Percentiles rank a stretch among this genome's conserved stretches.
Conservation (phyloP, 768 basidiomycete genomes). For the Infundibulicybe gibba region DNA sequence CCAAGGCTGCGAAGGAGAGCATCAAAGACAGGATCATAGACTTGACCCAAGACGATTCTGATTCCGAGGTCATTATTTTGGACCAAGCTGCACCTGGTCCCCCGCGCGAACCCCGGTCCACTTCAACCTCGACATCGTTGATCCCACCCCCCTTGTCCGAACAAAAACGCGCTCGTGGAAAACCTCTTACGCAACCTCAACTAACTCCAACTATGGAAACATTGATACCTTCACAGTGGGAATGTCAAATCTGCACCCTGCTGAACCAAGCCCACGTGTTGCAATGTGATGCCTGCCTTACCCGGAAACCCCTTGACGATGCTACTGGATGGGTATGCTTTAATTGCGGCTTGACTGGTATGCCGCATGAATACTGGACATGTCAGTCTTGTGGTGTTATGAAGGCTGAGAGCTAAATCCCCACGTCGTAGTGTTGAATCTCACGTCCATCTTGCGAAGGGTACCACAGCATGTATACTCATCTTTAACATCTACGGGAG, state of each 20-base stretch:
- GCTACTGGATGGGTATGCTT: slow-evolving; percentile 60
- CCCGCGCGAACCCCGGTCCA: no score
- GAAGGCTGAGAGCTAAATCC: slow-evolving; percentile 38
- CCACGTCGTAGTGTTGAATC: no score
- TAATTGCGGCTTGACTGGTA: slow-evolving; percentile 59
- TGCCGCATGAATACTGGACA: slow-evolving; percentile 67
- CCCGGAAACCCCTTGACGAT: slow-evolving; percentile 22
- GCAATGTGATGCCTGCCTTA: slow-evolving; percentile 62
- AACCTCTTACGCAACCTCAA: no score
- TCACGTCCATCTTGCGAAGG: not conserved
- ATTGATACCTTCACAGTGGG: slow-evolving; percentile 36
- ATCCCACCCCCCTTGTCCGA: no score
- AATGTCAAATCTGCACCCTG: slow-evolving; percentile 62
- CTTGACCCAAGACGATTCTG: slow-evolving; percentile 40
- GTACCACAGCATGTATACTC: not conserved
- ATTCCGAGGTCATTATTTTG: slow-evolving; percentile 30
- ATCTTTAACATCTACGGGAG: no score
- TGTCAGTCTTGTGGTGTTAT: slow-evolving; percentile 71
- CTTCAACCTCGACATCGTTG: no score
- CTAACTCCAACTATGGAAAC: no score
- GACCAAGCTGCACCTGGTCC: no score
- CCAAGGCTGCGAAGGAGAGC: slow-evolving; percentile 68
- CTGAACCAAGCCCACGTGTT: slow-evolving; percentile 45
- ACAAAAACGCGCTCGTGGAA: no score
- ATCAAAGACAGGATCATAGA: slow-evolving; percentile 58